Percentiles rank a stretch among this genome's conserved stretches.
Conservation (phyloP, 2,329 filamentous ascomycete genomes). For the Paraconiothyrium brasiliense region DNA sequence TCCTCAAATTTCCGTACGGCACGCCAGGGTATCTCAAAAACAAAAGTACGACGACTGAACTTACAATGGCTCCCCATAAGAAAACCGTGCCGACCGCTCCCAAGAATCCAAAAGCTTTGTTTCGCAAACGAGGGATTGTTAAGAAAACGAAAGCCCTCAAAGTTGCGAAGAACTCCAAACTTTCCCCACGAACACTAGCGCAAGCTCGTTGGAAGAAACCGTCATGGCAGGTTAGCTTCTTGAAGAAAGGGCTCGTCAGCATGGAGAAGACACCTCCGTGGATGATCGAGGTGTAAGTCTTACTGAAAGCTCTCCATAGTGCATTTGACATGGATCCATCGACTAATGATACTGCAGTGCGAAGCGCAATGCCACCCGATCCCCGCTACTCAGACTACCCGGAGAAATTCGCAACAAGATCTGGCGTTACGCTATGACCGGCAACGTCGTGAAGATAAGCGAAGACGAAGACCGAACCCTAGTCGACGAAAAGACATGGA, state of each 20-base stretch:
- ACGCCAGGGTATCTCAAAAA: no score
- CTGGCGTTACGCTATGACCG: constrained; percentile 16
- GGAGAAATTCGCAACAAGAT: constrained; percentile 19
- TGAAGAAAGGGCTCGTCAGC: neutral
- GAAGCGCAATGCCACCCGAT: constrained; percentile 11
- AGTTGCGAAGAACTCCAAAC: neutral
- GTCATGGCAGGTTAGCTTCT: neutral
- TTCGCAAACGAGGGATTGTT: neutral
- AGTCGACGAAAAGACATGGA: neutral
- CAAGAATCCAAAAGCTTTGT: neutral
- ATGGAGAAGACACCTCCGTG: constrained; percentile 1
- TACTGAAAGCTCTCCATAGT: neutral
- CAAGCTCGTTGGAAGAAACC: neutral
- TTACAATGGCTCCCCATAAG: neutral
- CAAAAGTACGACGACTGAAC: neutral
- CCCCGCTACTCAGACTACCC: constrained; percentile 20
- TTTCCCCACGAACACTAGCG: neutral
- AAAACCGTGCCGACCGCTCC: neutral
- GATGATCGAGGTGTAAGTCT: neutral
- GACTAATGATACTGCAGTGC: neutral
- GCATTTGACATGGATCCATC: neutral
- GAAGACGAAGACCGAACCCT: neutral
- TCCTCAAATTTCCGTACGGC: no score
- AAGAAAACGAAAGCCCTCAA: neutral
- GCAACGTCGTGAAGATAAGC: neutral